Evolutionary conservation across 352 stramenopile species (phyloP), one percentile per base, ranked within the genome.

Genomic region (Pseudoperonospora humuli): DNA sequence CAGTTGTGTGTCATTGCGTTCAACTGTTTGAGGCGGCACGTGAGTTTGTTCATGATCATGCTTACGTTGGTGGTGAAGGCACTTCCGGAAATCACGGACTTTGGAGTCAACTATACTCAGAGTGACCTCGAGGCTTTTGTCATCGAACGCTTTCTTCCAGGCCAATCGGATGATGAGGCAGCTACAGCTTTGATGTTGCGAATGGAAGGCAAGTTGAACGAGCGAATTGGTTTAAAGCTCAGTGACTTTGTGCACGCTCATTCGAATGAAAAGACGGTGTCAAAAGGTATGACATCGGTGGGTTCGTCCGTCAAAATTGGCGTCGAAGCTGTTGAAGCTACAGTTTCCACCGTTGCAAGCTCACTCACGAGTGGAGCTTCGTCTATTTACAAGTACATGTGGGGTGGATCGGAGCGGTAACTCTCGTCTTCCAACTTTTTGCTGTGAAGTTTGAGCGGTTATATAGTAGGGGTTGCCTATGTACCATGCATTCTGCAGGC

Each of bases 1-100:
- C 70, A 84, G 51, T 64, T 89, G n/a, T 90, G 77, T 34, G 76
- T 90, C 39, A 81, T 89, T 29, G 80, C 80, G 10, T 93, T 90
- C 56, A 93, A 93, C 67, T 90, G 78, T 44, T 59, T 93, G 28
- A 75, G 80, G 7, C 69, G 80, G 13, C 80, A 93, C 48, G 80
- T 93, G 47, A 90, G 77, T 55, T 50, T 90, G 28, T 90, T 89
- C 38, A 87, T 90, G 70, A 86, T 90, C 44, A 84, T 93, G 75
- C 61, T 93, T 11, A 83, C 75, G 23, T 41, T 92, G 20, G 75
- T 92, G 14, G 79, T 92, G 9, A 84, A 89, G 45, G 76, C 79
- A 2, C 74, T 85, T 10, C 79, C 79, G 1, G 79, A 89, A 61
- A 85, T 92, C 45, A 92, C 76, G 41, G 79, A 92, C 61, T 92